Percentiles rank a stretch among this genome's conserved stretches.
Conservation (phyloP, 768 basidiomycete species). For the Cystofilobasidium macerans region DNA sequence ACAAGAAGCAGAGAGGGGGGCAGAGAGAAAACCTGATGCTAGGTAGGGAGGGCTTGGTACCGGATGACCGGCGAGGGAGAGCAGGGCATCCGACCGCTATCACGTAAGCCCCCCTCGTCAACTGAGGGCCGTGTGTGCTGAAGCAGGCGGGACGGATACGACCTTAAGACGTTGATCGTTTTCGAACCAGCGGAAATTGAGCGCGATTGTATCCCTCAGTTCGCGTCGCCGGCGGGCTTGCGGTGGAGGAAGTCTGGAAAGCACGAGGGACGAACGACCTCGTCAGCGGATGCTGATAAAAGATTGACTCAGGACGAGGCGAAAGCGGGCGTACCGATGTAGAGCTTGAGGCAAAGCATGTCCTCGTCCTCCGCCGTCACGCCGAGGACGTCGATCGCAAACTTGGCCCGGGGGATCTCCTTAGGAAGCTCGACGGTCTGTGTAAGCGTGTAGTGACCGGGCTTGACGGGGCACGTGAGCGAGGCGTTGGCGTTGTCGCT, state of each 20-base stretch:
- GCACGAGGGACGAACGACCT: not conserved
- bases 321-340: constrained; percentile 40
- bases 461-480: constrained; percentile 71
- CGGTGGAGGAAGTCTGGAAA: constrained; percentile 3
- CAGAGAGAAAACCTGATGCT: too few relatives aligned
- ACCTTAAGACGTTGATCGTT: too few relatives aligned
- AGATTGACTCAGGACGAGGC: not conserved
- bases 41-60: too few relatives aligned
- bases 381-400: constrained; percentile 56
- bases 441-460: constrained; percentile 57
- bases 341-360: constrained; percentile 68
- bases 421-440: constrained; percentile 80
- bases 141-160: too few relatives aligned
- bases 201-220: too few relatives aligned
- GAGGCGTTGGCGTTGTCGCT: constrained; percentile 60
- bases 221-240: not conserved
- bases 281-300: too few relatives aligned
- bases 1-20: too few relatives aligned
- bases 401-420: constrained; percentile 88
- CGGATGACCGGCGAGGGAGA: too few relatives aligned
- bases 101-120: too few relatives aligned
- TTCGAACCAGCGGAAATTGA: too few relatives aligned
- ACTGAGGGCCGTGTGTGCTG: too few relatives aligned
- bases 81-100: too few relatives aligned
- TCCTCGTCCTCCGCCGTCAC: constrained; percentile 62